These are phyloP conservation scores for Kwoniella shivajii DNA, from an alignment of 1,284 basidiomycete genomes.

Conservation along the genomic window DNA sequence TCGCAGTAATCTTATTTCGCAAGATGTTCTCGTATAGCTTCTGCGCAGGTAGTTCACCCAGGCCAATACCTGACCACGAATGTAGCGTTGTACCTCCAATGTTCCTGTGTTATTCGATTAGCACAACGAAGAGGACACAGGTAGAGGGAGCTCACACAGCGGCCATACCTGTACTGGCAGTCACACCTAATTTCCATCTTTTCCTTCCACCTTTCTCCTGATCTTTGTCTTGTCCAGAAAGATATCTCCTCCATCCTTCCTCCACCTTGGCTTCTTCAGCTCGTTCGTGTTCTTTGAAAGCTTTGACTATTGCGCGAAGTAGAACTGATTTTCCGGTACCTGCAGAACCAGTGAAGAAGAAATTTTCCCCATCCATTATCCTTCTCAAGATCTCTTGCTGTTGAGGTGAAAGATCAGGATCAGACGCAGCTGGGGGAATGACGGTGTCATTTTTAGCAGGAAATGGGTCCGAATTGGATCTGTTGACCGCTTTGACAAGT, in stretches of 20 bases:
- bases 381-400: conserved; percentile 74
- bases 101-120: conserved; percentile 53
- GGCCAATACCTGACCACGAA: conserved; percentile 61
- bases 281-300: conserved; percentile 56
- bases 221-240: background rate
- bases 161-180: conserved; percentile 67
- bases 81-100: conserved; percentile 65
- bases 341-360: conserved; percentile 97
- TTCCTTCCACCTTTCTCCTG: background rate
- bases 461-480: background rate
- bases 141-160: conserved; percentile 37
- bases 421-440: conserved; percentile 43
- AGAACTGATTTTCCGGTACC: conserved; percentile 94
- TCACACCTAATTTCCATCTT: conserved; percentile 64
- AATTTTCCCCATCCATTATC: conserved; percentile 66
- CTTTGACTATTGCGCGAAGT: conserved; percentile 76
- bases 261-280: conserved; percentile 1
- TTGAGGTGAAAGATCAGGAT: conserved; percentile 51
- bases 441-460: background rate
- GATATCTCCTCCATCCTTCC: conserved; percentile 4
- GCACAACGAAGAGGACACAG: background rate
- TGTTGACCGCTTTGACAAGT: background rate
- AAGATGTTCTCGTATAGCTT: conserved; percentile 55
- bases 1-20: conserved; percentile 48
- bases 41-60: conserved; percentile 54